Percentiles rank a stretch among this genome's conserved stretches.
Conservation (phyloP, 768 basidiomycete genomes). For the Phylloporus rhodoxanthus region DNA sequence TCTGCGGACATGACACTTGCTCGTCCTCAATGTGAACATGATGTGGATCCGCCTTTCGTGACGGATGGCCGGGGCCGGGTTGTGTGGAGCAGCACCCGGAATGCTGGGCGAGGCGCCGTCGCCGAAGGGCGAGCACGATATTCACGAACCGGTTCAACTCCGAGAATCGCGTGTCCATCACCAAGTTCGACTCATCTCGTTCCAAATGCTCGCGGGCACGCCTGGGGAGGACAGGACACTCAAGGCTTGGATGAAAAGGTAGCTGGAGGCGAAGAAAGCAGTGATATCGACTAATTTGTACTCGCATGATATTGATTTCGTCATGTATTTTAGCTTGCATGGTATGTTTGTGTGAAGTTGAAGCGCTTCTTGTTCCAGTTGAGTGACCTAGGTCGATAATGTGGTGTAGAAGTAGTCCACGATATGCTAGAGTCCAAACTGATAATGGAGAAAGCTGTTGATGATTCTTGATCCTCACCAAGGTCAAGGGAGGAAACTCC, state of each 20-base stretch:
- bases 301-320: background rate
- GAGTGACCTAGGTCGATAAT: too few relatives aligned
- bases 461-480: too few relatives aligned
- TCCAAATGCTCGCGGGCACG: conserved; percentile 14
- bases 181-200: conserved; percentile 4
- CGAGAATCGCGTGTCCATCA: conserved; percentile 16
- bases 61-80: conserved; percentile 64
- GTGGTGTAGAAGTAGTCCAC: too few relatives aligned
- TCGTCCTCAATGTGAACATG: conserved; percentile 28
- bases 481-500: too few relatives aligned
- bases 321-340: conserved; percentile 12
- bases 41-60: conserved; percentile 46
- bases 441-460: background rate
- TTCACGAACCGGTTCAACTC: conserved; percentile 17
- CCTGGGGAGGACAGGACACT: conserved; percentile 18
- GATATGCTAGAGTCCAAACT: too few relatives aligned
- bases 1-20: conserved; percentile 2
- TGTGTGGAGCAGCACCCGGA: conserved; percentile 37
- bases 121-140: conserved; percentile 22
- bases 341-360: conserved; percentile 1
- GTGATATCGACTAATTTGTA: conserved; percentile 10
- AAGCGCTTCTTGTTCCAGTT: background rate
- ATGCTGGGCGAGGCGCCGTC: conserved; percentile 10
- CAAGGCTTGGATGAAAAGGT: conserved; percentile 16
- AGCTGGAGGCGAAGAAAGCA: conserved; percentile 9